These are phyloP conservation scores for Logfia minima DNA, from an alignment of 129 eudicot species.

Conservation along the genomic window DNA sequence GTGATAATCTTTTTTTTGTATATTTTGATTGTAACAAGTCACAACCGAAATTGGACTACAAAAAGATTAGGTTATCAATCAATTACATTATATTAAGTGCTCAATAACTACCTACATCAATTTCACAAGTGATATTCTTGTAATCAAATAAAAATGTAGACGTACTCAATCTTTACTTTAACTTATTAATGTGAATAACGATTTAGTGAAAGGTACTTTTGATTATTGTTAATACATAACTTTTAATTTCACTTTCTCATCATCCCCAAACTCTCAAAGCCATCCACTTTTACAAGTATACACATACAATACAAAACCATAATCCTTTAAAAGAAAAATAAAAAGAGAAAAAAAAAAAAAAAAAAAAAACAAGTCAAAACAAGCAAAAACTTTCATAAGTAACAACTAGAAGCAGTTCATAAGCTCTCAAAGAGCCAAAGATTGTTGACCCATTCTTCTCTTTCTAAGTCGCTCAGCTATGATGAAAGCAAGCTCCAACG, in stretches of 20 bases:
- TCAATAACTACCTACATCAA: neutral
- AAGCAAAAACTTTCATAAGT: constrained; percentile 6
- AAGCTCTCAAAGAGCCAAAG: constrained; percentile 27
- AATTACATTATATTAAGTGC: neutral
- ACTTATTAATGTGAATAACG: neutral
- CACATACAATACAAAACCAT: constrained; percentile 30
- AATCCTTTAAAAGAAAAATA: neutral
- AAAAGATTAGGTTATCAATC: too few species aligned
- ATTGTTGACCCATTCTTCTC: constrained; percentile 47
- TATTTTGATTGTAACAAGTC: too few species aligned
- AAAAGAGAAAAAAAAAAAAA: neutral
- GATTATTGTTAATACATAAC: constrained; percentile 10
- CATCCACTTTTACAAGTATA: constrained; percentile 29
- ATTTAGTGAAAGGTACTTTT: neutral
- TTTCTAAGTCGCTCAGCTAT: constrained; percentile 78
- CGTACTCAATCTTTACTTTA: neutral
- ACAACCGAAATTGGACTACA: too few species aligned
- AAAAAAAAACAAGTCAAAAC: neutral
- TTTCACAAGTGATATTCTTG: neutral
- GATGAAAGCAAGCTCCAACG: constrained; percentile 89
- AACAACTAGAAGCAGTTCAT: constrained; percentile 5
- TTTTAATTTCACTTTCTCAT: constrained; percentile 9
- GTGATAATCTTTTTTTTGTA: too few species aligned
- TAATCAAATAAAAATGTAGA: neutral
- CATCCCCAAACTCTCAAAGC: constrained; percentile 23